Evolutionary conservation across 441 rosid species (phyloP), one percentile per base, ranked within the genome.

Genomic region (Melastoma candidum): DNA sequence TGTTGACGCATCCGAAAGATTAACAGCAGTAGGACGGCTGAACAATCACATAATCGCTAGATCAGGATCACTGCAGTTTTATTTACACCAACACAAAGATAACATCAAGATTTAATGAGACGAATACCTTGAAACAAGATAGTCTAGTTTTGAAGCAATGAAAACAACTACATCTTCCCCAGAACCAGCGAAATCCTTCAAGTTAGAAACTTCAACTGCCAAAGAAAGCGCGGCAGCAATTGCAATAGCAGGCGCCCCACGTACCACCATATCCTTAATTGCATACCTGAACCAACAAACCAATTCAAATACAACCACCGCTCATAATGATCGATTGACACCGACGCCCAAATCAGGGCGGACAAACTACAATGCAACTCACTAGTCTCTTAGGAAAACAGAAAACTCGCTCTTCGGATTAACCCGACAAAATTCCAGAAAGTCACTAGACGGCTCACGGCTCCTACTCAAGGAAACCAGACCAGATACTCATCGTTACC

Each of bases 201-300:
- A 76, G 69, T 71, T 69, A 60, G 44, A 80, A 17, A 82, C 95
- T 71, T 92, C 94, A 5, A 88, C 94, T 0, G 97, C 95, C 57
- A 92, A 80, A 58, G 98, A 79, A 47, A 92, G 87, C 1, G 94
- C 92, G 2, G 94, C 97, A 2, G 98, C 81, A 52, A 92, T 84
- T 32, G 98, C 98, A 53, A 88, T 88, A 44, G 98, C 98, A 49
- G 98, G 98, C 44, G 97, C 98, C 60, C 97, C 98, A 8, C 98
- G 94, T 24, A 92, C 98, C 14, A 92, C 92, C 97, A 92, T 92
- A 43, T 85, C 96, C 54, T 75, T 79, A 61, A 92, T 83, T 13
- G 90, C 94, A 41, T 60, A 68, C 96, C 97, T 87, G 46, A 52
- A 39, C 47, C 48, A 73, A 32, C 41, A 32, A 4, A 32, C 8